A percentile compares a stretch with the other conserved stretches of the same genome.
Evolutionary conservation across 208 protist genomes (phyloP).

Genomic region (Endotrypanum monterogeii): DNA sequence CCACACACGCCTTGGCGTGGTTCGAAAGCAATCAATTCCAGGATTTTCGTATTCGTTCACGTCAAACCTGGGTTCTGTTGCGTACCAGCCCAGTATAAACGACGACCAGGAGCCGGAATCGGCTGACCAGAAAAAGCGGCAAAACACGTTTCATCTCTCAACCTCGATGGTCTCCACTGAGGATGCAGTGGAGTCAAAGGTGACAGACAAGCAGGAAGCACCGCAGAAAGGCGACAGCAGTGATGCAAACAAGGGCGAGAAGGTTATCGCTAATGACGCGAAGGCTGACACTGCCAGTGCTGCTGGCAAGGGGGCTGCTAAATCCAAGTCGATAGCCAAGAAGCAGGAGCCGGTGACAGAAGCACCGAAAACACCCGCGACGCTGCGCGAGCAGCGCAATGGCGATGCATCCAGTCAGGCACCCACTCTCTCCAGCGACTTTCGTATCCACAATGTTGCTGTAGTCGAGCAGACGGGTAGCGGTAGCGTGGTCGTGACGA

Average conservation of each 20-base stretch:
- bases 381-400: conserved; percentile 2
- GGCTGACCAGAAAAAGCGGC: background rate
- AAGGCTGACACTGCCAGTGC: background rate
- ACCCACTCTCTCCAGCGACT: conserved; percentile 25
- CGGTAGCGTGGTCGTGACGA: conserved; percentile 12
- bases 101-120: conserved; percentile 3
- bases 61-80: conserved; percentile 22
- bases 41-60: conserved; percentile 48
- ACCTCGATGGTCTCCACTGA: conserved; percentile 17
- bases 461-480: conserved; percentile 12
- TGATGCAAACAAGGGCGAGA: conserved; percentile 25
- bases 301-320: background rate
- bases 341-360: conserved; percentile 15
- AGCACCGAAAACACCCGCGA: conserved; percentile 27
- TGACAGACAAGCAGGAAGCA: background rate
- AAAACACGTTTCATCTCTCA: conserved; percentile 26
- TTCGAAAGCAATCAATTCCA: conserved; percentile 42
- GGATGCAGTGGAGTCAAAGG: background rate
- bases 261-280: background rate
- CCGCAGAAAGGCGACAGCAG: conserved; percentile 6
- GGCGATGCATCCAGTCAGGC: conserved; percentile 4
- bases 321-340: conserved; percentile 28
- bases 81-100: conserved; percentile 23
- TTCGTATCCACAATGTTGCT: conserved; percentile 28
- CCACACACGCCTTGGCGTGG: conserved; percentile 40